phyloP scores from a whole-genome alignment of 192 early-diverging fungal genomes.

The Dissophora ornata region DNA sequence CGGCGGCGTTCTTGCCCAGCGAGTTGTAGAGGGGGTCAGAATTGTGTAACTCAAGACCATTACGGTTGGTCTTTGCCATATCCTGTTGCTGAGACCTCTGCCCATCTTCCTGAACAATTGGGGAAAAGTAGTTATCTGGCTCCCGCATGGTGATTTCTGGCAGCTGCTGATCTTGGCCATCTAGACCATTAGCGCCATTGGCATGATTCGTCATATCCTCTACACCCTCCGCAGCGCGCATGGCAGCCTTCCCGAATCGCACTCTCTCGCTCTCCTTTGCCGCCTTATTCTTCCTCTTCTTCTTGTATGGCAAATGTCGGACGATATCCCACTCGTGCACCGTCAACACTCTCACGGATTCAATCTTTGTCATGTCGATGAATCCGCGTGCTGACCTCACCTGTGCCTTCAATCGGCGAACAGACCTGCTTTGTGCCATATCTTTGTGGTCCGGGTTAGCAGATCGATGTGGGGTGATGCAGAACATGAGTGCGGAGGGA shows the following conservation, averaged over 20 bases:
- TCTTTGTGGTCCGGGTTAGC: slow-evolving; percentile 43
- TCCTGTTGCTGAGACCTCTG: no score
- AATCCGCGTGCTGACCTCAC: slow-evolving; percentile 40
- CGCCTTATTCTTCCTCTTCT: slow-evolving; percentile 11
- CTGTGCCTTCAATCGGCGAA: slow-evolving; percentile 44
- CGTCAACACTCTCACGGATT: slow-evolving; percentile 20
- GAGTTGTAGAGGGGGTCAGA: slow-evolving; percentile 20
- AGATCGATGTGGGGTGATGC: slow-evolving; percentile 46
- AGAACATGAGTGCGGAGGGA: slow-evolving; percentile 38
- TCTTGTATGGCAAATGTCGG: slow-evolving; percentile 16
- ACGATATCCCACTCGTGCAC: slow-evolving; percentile 23
- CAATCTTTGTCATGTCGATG: slow-evolving; percentile 47
- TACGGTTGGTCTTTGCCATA: no score
- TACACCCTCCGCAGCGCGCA: slow-evolving; percentile 4
- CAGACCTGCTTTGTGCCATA: slow-evolving; percentile 48
- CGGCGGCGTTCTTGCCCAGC: neutral
- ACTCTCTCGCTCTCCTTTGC: slow-evolving; percentile 2
- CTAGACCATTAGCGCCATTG: neutral
- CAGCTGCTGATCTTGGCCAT: neutral
- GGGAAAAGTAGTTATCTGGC: slow-evolving; percentile 46
- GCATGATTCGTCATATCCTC: neutral
- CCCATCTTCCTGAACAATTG: slow-evolving; percentile 2
- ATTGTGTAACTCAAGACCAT: neutral
- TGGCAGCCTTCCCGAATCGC: slow-evolving; percentile 2
- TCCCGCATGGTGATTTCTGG: slow-evolving; percentile 15